Conservation (phyloP, 78 protist genomes). For the Anaeramoeba flamelloides region DNA sequence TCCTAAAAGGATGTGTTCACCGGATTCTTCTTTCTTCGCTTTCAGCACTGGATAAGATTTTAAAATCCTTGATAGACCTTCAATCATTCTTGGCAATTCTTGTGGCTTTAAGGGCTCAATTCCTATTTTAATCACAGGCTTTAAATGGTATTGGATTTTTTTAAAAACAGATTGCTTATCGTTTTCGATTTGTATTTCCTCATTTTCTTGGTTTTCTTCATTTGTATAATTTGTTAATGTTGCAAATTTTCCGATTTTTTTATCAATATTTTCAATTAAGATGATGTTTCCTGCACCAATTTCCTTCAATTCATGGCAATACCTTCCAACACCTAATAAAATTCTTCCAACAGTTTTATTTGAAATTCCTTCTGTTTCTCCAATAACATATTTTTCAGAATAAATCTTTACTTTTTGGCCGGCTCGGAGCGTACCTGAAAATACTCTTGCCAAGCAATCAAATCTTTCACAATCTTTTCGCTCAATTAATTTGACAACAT, state of each 20-base stretch:
- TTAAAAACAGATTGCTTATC: not conserved
- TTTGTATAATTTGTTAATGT: conserved; percentile 23
- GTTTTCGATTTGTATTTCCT: not conserved
- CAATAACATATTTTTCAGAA: conserved; percentile 74
- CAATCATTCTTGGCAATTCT: conserved; percentile 92
- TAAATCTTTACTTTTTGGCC: conserved; percentile 50
- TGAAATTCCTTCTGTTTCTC: conserved; percentile 76
- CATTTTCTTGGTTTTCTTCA: too few relatives aligned
- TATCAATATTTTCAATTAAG: conserved; percentile 76
- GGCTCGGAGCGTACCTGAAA: conserved; percentile 53
- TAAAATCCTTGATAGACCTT: conserved; percentile 56
- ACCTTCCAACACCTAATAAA: conserved; percentile 40
- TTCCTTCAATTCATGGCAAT: conserved; percentile 38
- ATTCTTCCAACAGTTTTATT: conserved; percentile 12
- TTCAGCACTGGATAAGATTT: conserved; percentile 68
- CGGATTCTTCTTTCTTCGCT: conserved; percentile 83
- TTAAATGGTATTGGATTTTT: conserved; percentile 20
- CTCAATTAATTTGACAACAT: not conserved
- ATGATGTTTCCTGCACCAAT: conserved; percentile 79
- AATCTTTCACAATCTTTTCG: not conserved
- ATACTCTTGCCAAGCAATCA: conserved; percentile 42
- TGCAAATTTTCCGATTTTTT: conserved; percentile 22
- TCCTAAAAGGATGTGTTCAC: conserved; percentile 86
- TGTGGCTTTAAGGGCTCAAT: conserved; percentile 79
- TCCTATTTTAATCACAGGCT: conserved; percentile 68